Conservation (phyloP, 495 filamentous ascomycete genomes). For the Tuber melanosporum region DNA sequence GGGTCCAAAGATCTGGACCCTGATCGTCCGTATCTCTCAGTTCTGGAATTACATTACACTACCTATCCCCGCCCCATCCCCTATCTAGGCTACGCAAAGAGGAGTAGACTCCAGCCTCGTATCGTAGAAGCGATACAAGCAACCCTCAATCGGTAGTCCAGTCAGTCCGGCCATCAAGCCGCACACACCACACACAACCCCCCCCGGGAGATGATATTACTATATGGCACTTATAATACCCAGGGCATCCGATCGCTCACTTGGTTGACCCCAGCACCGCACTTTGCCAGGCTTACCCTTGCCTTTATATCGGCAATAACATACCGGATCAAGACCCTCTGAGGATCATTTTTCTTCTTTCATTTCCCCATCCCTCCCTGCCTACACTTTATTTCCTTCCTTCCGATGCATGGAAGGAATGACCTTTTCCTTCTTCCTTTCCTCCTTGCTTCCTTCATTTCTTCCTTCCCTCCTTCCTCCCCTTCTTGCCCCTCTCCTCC, state of each 20-base stretch:
- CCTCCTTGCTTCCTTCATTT: neutral
- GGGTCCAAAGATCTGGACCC: neutral
- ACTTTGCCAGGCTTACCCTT: neutral
- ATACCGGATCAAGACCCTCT: neutral
- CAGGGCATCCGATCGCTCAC: neutral
- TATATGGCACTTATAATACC: neutral
- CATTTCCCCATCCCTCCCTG: neutral
- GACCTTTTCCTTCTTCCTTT: neutral
- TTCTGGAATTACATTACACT: neutral
- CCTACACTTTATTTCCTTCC: neutral
- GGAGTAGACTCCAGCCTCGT: slow-evolving; percentile 1
- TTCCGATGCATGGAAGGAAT: neutral
- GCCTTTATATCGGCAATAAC: neutral
- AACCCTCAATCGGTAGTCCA: neutral
- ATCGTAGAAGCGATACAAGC: neutral
- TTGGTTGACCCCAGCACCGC: neutral
- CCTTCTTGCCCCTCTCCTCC: neutral
- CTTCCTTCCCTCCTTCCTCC: neutral
- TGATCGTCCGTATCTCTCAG: neutral
- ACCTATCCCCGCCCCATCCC: neutral
- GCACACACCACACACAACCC: neutral
- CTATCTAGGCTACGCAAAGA: neutral
- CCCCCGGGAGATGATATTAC: neutral
- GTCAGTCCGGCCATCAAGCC: neutral
- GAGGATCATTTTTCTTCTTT: neutral